phyloP scores from a whole-genome alignment of 1,139 yeast genomes.

The Pichiaceae sp. region DNA sequence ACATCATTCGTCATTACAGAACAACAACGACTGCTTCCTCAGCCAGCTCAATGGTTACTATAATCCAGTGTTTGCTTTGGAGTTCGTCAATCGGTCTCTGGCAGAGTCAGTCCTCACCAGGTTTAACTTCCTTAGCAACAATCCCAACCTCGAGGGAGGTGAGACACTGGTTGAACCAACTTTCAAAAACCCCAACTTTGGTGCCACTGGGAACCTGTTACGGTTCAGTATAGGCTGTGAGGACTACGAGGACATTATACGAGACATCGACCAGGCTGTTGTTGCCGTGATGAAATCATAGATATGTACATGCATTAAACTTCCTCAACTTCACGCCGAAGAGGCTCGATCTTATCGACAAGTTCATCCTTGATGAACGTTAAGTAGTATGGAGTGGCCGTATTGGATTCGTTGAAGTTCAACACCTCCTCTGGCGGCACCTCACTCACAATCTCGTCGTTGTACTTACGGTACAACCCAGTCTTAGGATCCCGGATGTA shows the following conservation, averaged over 20 bases:
- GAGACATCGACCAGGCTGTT: conserved; percentile 51
- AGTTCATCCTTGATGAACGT: conserved; percentile 70
- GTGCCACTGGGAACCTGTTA: conserved; percentile 31
- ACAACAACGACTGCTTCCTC: conserved; percentile 34
- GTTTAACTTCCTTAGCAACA: conserved; percentile 69
- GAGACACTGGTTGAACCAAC: conserved; percentile 85
- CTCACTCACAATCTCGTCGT: conserved; percentile 83
- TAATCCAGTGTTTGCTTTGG: conserved; percentile 72
- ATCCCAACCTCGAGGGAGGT: conserved; percentile 85
- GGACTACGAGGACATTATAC: conserved; percentile 61
- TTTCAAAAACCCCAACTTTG: conserved; percentile 22
- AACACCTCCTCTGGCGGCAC: conserved; percentile 69
- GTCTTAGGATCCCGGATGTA: conserved; percentile 72
- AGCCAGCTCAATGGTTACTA: conserved; percentile 61
- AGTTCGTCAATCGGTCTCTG: conserved; percentile 37
- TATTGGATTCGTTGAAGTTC: conserved; percentile 63
- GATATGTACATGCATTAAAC: neutral
- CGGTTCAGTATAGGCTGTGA: conserved; percentile 82
- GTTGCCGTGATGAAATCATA: conserved; percentile 7
- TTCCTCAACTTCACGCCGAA: conserved; percentile 36
- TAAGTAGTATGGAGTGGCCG: conserved; percentile 89
- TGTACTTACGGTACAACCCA: conserved; percentile 75
- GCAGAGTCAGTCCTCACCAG: conserved; percentile 60
- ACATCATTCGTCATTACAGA: conserved; percentile 71
- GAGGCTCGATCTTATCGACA: conserved; percentile 56